Conservation (phyloP, 2,329 filamentous ascomycete species). For the Alternaria sp. region DNA sequence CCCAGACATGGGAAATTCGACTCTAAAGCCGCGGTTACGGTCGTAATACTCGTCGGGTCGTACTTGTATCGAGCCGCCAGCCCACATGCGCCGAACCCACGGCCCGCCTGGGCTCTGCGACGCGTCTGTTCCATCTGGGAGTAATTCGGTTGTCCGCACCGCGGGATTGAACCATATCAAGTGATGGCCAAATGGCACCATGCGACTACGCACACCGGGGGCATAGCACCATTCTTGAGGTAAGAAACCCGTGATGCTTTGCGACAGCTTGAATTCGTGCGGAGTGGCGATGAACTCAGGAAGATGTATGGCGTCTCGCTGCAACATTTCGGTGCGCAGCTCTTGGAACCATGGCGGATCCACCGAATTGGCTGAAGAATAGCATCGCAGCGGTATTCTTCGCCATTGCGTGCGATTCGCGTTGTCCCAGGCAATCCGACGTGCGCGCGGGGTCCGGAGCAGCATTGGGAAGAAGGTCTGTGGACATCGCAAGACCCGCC, state of each 20-base stretch:
- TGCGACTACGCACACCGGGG: conserved; percentile 3
- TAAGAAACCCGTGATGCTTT: conserved; percentile 42
- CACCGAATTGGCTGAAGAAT: conserved; percentile 12
- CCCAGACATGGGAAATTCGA: conserved; percentile 33
- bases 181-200: conserved; percentile 74
- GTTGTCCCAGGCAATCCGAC: conserved; percentile 14
- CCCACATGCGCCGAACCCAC: conserved; percentile 85
- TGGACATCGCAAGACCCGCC: background rate
- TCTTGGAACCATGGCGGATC: conserved; percentile 34
- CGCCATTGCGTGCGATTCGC: conserved; percentile 23
- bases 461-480: conserved; percentile 23
- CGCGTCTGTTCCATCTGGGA: conserved; percentile 84
- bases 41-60: conserved; percentile 15
- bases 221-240: conserved; percentile 19
- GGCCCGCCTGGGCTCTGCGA: conserved; percentile 75
- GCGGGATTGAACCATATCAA: conserved; percentile 85
- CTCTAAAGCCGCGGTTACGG: conserved; percentile 10
- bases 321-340: conserved; percentile 49
- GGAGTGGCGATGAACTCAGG: conserved; percentile 65
- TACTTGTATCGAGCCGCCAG: conserved; percentile 74
- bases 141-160: conserved; percentile 65
- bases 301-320: conserved; percentile 56
- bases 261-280: conserved; percentile 67
- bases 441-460: conserved; percentile 20
- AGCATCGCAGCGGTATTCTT: conserved; percentile 16